Conservation (phyloP, 441 rosid species). For the Hura crepitans region DNA sequence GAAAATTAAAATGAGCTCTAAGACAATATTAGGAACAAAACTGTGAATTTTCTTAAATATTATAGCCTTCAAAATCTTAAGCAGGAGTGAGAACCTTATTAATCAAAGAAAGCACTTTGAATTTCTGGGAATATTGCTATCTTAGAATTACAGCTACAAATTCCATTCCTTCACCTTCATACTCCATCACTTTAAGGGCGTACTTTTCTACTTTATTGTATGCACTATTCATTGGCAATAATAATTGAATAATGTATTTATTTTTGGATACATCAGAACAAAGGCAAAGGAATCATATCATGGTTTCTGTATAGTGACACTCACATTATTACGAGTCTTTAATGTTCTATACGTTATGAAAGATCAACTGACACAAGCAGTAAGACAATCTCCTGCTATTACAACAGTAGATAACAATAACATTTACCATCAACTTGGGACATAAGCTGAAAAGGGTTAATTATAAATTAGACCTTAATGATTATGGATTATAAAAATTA, state of each 20-base stretch:
- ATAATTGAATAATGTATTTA: neutral
- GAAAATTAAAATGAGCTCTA: no score
- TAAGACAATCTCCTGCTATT: neutral
- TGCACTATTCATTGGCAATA: conserved; percentile 4
- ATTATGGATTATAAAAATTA: no score
- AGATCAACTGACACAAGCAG: neutral
- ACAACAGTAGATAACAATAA: neutral
- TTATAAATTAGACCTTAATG: no score
- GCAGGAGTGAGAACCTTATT: no score
- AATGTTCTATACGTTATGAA: neutral
- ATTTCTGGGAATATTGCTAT: no score
- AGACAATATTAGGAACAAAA: no score
- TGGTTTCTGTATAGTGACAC: neutral
- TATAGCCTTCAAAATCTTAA: no score
- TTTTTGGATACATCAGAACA: neutral
- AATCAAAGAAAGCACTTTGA: no score
- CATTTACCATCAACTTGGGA: no score
- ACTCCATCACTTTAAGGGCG: neutral
- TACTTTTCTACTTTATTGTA: conserved; percentile 8
- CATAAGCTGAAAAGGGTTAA: no score
- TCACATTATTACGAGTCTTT: neutral
- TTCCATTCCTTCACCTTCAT: neutral
- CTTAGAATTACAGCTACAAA: neutral
- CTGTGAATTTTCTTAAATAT: no score
- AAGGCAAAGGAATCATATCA: neutral